Conservation (phyloP, 2,329 filamentous ascomycete species). For the Ramichloridium luteum region DNA sequence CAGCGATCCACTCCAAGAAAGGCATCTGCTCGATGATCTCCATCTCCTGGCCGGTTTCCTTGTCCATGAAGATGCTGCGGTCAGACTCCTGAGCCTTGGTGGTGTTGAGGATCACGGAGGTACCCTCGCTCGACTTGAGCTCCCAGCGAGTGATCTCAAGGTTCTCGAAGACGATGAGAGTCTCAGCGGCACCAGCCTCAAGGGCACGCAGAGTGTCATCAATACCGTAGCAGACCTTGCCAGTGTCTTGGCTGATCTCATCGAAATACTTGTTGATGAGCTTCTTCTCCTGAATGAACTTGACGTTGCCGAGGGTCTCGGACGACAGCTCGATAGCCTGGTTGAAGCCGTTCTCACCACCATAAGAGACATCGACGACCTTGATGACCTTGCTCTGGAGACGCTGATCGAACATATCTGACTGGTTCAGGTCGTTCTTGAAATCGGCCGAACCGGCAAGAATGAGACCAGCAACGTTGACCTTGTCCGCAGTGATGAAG, state of each 20-base stretch:
- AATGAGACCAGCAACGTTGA: constrained; percentile 92
- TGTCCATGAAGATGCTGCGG: constrained; percentile 84
- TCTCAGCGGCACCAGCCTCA: constrained; percentile 90
- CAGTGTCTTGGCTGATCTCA: constrained; percentile 95
- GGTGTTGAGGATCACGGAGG: constrained; percentile 68
- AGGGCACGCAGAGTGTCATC: constrained; percentile 95
- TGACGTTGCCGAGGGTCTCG: constrained; percentile 96
- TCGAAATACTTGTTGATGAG: constrained; percentile 98
- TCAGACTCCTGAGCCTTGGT: constrained; percentile 73
- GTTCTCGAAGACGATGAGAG: constrained; percentile 92
- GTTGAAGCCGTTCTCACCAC: constrained; percentile 99
- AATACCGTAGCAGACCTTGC: constrained; percentile 94
- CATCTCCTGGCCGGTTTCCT: constrained; percentile 94
- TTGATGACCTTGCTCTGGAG: constrained; percentile 95
- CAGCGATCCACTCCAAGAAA: constrained; percentile 98
- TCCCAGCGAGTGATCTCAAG: constrained; percentile 87
- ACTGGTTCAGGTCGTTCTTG: constrained; percentile 97
- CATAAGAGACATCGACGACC: constrained; percentile 96
- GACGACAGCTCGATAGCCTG: constrained; percentile 93
- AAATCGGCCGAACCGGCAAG: constrained; percentile 96
- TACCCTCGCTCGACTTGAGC: constrained; percentile 65
- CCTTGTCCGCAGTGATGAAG: constrained; percentile 96
- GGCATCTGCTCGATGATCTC: constrained; percentile 76
- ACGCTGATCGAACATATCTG: constrained; percentile 91
- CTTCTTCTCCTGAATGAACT: constrained; percentile 99